Evolutionary conservation across 176 grass and related monocot species (phyloP), one percentile per base, ranked within the genome.

Genomic region (Alopecurus myosuroides): DNA sequence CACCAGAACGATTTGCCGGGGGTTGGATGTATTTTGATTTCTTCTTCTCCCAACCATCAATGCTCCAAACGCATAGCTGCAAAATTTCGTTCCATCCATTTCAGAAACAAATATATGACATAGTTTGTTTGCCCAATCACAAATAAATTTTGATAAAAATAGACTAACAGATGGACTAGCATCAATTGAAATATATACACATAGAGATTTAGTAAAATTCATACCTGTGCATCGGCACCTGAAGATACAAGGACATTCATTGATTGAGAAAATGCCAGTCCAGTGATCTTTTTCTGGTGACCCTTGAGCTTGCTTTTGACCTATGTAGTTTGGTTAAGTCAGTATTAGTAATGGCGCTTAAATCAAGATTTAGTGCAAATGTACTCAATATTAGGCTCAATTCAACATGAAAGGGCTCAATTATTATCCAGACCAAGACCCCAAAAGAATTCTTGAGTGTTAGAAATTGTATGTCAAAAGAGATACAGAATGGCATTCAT

Each of bases 41-140:
- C 81, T 98, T 98, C 79, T 96, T 96, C 79, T 98, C 97, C 97
- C 97, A 98, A 25, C 93, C 89, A 89, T 98, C 97, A 78, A 96
- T 98, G 75, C 89, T 98, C 97, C 93, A 98, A 48, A 95, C 83
- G 15, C 93, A 98, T 64, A 98, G 69, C 97, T 98, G 89, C 81
- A 88, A 78, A 61, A 63, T 85, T 88, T 78, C 50, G 70, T 52
- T 70, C 7, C 15, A 85, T 17, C 46, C 72, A 76, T 15, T 28
- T 52, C 37, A 33, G 10, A 31, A 70, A 81, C 6, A 73, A 51
- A 28, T 46, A 63, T 23, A 34, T 26, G 14, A 17, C 48, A 2
- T 22, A 86, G 11, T 69, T 69, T 81, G 29, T 57, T 60, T 35
- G 26, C 20, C 1, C 18, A 64, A 55, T 37, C 50, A 35, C 31